phyloP scores from a whole-genome alignment of 176 grass and related monocot genomes.

The Miscanthus lutarioriparius region DNA sequence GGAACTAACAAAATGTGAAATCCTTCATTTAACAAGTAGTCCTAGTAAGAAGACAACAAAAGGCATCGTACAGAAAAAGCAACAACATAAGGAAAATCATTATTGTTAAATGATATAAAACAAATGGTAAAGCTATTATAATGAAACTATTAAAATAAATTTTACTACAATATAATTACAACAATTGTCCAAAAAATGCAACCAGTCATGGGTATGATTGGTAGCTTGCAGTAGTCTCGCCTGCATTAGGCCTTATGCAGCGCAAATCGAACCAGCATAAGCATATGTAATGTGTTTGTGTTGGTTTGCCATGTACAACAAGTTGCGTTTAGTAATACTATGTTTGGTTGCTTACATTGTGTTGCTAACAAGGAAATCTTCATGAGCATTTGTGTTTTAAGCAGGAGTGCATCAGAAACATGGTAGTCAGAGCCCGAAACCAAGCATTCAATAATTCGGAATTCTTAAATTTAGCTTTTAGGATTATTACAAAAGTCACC shows the following conservation, averaged over 20 bases:
- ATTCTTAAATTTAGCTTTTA: background rate
- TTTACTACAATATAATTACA: background rate
- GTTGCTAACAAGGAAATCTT: slow-evolving; percentile 8
- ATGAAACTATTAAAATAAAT: background rate
- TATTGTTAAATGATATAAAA: background rate
- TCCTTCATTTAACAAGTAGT: background rate
- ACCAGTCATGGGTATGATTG: background rate
- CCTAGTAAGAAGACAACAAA: background rate
- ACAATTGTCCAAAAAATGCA: background rate
- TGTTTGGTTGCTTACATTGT: background rate
- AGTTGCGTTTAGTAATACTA: background rate
- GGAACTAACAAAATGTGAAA: background rate
- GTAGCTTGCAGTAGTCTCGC: background rate
- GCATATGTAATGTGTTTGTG: background rate
- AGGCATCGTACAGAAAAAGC: background rate
- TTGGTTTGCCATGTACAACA: background rate
- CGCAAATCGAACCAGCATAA: background rate
- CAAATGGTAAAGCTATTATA: background rate
- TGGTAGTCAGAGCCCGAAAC: background rate
- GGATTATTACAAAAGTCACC: background rate
- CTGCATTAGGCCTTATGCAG: background rate
- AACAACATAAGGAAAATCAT: background rate
- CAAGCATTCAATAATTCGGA: background rate
- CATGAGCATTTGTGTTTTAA: background rate
- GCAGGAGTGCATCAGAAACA: background rate